These are phyloP conservation scores for Mortierella sp. DNA, from an alignment of 371 early-diverging fungal species.

Conservation along the genomic window DNA sequence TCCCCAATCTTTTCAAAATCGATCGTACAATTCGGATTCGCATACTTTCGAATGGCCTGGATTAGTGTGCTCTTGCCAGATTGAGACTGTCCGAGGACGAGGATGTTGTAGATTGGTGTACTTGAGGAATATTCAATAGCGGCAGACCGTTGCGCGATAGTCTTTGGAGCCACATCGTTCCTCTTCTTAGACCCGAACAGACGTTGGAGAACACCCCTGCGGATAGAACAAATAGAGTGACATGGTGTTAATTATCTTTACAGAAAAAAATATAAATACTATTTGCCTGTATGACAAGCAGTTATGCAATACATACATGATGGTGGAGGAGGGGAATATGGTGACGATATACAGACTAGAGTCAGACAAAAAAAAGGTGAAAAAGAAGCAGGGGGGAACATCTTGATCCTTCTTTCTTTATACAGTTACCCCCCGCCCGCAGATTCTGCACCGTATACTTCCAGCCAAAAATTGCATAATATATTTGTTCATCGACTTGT, in stretches of 20 bases:
- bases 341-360: no score
- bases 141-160: not conserved
- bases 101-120: conserved; percentile 14
- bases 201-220: not conserved
- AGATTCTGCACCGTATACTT: no score
- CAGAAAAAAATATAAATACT: no score
- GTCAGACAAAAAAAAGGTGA: no score
- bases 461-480: no score
- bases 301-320: not conserved
- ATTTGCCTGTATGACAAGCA: no score
- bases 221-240: no score
- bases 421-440: no score
- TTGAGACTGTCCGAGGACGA: conserved; percentile 19
- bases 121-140: not conserved
- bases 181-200: not conserved
- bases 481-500: no score
- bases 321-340: not conserved
- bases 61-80: conserved; percentile 24
- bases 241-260: no score
- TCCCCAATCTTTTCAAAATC: not conserved
- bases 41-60: not conserved
- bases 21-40: not conserved
- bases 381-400: no score
- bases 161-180: not conserved
- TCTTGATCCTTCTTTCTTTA: no score